These are phyloP conservation scores for Sclerotinia nivalis DNA, from an alignment of 2,329 filamentous ascomycete species.

Conservation along the genomic window DNA sequence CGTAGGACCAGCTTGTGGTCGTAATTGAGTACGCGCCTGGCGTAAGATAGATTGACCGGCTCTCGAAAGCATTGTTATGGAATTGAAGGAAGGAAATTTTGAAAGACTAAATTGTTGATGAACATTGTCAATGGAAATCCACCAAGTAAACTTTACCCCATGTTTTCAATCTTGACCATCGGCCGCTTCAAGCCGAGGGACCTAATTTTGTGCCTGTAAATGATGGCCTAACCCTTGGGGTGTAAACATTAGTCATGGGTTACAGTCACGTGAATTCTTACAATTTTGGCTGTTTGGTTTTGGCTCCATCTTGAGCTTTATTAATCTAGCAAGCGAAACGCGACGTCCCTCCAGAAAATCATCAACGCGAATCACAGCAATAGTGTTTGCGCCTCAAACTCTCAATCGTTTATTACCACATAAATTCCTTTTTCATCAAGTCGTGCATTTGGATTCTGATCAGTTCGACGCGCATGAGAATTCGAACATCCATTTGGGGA, in stretches of 20 bases:
- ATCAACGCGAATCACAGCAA: constrained; percentile 25
- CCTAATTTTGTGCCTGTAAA: not conserved
- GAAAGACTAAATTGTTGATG: constrained; percentile 22
- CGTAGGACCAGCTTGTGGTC: constrained; percentile 43
- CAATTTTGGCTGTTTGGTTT: constrained; percentile 20
- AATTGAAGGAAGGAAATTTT: constrained; percentile 18
- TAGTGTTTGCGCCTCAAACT: constrained; percentile 21
- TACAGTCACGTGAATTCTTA: constrained; percentile 7
- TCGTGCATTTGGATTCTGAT: not conserved
- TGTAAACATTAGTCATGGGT: not conserved
- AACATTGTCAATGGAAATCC: constrained; percentile 12
- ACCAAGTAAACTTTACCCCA: constrained; percentile 11
- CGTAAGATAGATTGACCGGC: constrained; percentile 36
- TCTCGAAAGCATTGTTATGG: constrained; percentile 40
- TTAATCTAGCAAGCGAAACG: constrained; percentile 18
- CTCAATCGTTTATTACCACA: constrained; percentile 17
- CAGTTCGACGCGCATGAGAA: constrained; percentile 24
- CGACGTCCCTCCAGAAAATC: constrained; percentile 21
- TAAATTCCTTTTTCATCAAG: not conserved
- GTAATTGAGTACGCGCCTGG: constrained; percentile 46
- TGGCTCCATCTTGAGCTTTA: constrained; percentile 23
- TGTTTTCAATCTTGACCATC: constrained; percentile 14
- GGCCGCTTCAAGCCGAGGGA: constrained; percentile 23
- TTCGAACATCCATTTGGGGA: constrained; percentile 26
- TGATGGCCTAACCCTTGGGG: not conserved